phyloP scores from a whole-genome alignment of 2,329 filamentous ascomycete genomes.

The Pseudogymnoascus sp. region DNA sequence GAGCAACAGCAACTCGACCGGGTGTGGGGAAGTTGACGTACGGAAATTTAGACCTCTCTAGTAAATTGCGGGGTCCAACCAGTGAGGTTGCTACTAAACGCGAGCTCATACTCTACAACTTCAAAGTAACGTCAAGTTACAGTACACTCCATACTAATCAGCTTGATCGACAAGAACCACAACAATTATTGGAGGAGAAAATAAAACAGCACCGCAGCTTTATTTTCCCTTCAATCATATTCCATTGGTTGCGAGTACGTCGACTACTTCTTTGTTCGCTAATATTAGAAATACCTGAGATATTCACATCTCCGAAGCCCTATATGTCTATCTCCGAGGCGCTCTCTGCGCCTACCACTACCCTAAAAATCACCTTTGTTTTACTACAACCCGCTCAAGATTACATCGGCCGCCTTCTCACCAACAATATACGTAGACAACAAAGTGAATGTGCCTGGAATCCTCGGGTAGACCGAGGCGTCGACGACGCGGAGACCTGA shows the following conservation, averaged over 20 bases:
- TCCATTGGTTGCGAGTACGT: neutral
- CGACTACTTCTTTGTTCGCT: neutral
- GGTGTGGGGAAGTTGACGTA: neutral
- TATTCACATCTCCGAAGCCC: neutral
- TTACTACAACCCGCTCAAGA: neutral
- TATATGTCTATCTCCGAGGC: neutral
- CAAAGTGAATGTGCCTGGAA: constrained; percentile 45
- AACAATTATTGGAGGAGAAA: neutral
- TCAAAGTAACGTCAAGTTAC: neutral
- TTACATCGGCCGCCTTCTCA: constrained; percentile 47
- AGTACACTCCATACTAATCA: neutral
- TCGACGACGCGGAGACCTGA: constrained; percentile 55
- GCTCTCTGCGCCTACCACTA: neutral
- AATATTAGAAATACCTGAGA: neutral
- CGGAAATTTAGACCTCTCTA: neutral
- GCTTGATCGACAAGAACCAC: neutral
- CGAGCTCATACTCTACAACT: neutral
- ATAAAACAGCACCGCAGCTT: neutral
- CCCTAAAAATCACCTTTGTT: neutral
- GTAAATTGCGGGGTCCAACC: neutral
- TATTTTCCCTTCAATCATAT: constrained; percentile 7
- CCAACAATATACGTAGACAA: constrained; percentile 49
- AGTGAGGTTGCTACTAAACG: neutral
- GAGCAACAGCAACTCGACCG: neutral
- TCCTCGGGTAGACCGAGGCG: constrained; percentile 50